Percentiles rank a stretch among this genome's conserved stretches.
phyloP scores from a whole-genome alignment of 2,329 filamentous ascomycete genomes.

The Macrophomina phaseolina region DNA sequence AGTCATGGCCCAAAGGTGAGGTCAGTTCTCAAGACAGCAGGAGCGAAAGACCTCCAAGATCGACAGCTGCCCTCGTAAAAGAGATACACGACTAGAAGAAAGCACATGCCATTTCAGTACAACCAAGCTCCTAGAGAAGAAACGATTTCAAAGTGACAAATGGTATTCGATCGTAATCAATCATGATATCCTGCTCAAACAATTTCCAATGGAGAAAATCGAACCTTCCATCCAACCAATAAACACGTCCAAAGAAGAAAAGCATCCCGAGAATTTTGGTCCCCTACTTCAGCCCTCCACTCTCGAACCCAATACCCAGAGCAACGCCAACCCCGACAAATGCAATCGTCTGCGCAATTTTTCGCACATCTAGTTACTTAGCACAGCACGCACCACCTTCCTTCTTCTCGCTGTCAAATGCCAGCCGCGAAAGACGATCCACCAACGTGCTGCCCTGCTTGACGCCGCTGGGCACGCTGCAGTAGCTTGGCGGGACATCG shows the following conservation, averaged over 20 bases:
- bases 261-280: not conserved
- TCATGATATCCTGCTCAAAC: conserved; percentile 4
- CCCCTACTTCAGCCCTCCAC: not conserved
- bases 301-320: conserved; percentile 3
- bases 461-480: conserved; percentile 73
- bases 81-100: too few species aligned
- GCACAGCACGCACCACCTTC: not conserved
- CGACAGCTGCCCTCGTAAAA: not conserved
- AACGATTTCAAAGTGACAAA: not conserved
- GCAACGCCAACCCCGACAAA: conserved; percentile 6
- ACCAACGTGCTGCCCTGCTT: conserved; percentile 52
- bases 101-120: not conserved
- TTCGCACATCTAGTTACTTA: not conserved
- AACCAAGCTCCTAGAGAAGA: not conserved
- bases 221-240: not conserved
- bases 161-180: not conserved
- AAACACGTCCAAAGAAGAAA: not conserved
- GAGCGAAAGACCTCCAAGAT: not conserved
- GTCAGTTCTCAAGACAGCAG: not conserved
- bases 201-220: not conserved
- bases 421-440: conserved; percentile 58
- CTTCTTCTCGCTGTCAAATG: conserved; percentile 39
- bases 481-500: conserved; percentile 79
- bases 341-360: not conserved
- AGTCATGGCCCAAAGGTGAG: not conserved